A percentile compares a stretch with the other conserved stretches of the same genome.
These are phyloP conservation scores for Silene vulgaris DNA, from an alignment of 179 eudicot species.

Conservation along the genomic window DNA sequence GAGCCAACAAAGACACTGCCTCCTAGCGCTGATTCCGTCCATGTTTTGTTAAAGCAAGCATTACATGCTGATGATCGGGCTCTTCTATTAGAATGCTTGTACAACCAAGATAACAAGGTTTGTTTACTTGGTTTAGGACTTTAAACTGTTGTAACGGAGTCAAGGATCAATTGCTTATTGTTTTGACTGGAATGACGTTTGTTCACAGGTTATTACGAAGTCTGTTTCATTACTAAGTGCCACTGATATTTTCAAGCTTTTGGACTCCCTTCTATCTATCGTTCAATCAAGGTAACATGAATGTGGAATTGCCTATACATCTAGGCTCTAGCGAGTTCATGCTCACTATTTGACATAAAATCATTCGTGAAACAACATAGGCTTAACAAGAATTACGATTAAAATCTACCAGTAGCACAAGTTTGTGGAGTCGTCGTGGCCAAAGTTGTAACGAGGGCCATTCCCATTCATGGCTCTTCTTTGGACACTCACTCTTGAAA, in stretches of 20 bases:
- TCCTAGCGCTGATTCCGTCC: slow-evolving; percentile 80
- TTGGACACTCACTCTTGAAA: neutral
- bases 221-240: slow-evolving; percentile 57
- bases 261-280: slow-evolving; percentile 57
- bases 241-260: slow-evolving; percentile 62
- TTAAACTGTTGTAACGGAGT: slow-evolving; percentile 5
- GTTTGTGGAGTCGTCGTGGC: neutral
- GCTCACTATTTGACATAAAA: neutral
- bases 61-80: slow-evolving; percentile 68
- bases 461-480: neutral
- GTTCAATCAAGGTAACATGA: slow-evolving; percentile 59
- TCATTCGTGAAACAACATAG: neutral
- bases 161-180: neutral
- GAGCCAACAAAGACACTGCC: slow-evolving; percentile 38
- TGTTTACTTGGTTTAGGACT: neutral
- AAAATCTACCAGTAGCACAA: too few species aligned
- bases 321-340: neutral
- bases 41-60: slow-evolving; percentile 77
- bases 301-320: neutral
- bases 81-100: slow-evolving; percentile 63
- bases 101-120: slow-evolving; percentile 73
- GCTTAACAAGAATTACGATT: neutral
- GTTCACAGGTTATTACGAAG: slow-evolving; percentile 63
- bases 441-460: neutral
- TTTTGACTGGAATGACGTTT: slow-evolving; percentile 3